Base-by-base conservation (phyloP, 345 rosid species). In the Pistacia vera region DNA sequence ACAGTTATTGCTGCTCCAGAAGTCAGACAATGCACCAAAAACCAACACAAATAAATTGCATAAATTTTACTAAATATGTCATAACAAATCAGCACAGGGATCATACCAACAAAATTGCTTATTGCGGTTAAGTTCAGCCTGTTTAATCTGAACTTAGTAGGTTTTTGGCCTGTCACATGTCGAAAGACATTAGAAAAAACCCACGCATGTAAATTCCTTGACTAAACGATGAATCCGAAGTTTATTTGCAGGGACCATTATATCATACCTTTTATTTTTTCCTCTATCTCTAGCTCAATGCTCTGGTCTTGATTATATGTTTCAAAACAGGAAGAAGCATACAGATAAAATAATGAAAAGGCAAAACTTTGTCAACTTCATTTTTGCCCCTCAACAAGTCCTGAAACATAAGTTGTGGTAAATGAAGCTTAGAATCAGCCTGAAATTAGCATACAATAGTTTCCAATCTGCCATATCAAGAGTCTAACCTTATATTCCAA, bases 271-370 rank as follows among this genome's bases (percentile, higher is more conserved):
- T 81, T 88, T 67, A 81, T 46, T 83, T 83, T 89, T 72, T 88
- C 92, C 82, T 92, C 99, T 13, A 82, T 80, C 71, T 90, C 93
- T 67, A 88, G 76, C 88, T 92, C 94, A 62, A 80, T 72, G 68
- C 79, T 83, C 62, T 82, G 88, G 63, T 89, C 92, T 80, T 86
- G 83, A 75, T 93, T 80, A 96, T 86, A 86, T 86, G 85, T 74
- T 87, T 93, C 71, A 96, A 71, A 48, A 91, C 84, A 74, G 99
- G 98, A 86, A 96, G 99, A 81, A 96, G 95, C 92, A 90, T 81
- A 81, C 97, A 96, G 79, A 90, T 89, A 81, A 93, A 84, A 78
- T 93, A 90, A 84, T 92, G 99, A 77, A 91, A 86, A 84, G 86
- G 83, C 69, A 92, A 73, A 77, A 93, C 92, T 80, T 88, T 86